Base-by-base conservation (phyloP, 2,329 filamentous ascomycete species). In the Fusarium buxicola region DNA sequence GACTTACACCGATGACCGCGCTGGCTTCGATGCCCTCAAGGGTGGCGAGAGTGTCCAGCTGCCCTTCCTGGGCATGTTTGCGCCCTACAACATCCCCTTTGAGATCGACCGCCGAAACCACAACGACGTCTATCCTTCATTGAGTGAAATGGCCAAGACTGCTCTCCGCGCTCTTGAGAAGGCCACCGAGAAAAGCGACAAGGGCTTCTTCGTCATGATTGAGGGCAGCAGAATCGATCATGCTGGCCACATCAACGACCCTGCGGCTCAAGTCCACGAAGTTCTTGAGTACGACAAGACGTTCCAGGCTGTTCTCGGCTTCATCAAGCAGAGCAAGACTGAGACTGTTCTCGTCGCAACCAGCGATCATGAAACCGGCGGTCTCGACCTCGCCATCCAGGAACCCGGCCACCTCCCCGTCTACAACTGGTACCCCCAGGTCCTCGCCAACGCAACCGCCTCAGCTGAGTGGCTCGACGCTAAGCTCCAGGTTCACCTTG, bases 171-270 rank as follows among this genome's bases (percentile, higher is more conserved):
- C 92, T 2, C 85, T 99, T 21, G 90, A 90, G 61, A 87, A 88
- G 57, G 95, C 94, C 0, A 97, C 95, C 0, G 83, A 86, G 72
- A 83, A 94, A 72, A 92, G 86, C 61, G 92, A 98, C 36, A 88
- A 96, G 76, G 95, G 95, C 5, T 99, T 98, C 82, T 99, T 99
- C 78, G 82, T 99, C 69, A 97, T 99, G 94, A 96, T 99, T 60
- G 95, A 99, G 77, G 95, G 94, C 5, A 96, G 92, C 70, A 86
- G 95, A 36, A 98, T 99, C 70, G 95, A 99, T 72, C 95, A 99
- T 74, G 94, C 95, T 5, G 95, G 93, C 7, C 92, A 95, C 73
- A 86, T 85, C 63, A 95, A 95, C 69, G 92, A 95, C 69, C 91
- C 92, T 0, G 91, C 90, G 9, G 90, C 92, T 1, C 92, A 95